A percentile compares a stretch with the other conserved stretches of the same genome.
These are phyloP conservation scores for Pythium apleroticum DNA, from an alignment of 352 stramenopile genomes.

Conservation along the genomic window DNA sequence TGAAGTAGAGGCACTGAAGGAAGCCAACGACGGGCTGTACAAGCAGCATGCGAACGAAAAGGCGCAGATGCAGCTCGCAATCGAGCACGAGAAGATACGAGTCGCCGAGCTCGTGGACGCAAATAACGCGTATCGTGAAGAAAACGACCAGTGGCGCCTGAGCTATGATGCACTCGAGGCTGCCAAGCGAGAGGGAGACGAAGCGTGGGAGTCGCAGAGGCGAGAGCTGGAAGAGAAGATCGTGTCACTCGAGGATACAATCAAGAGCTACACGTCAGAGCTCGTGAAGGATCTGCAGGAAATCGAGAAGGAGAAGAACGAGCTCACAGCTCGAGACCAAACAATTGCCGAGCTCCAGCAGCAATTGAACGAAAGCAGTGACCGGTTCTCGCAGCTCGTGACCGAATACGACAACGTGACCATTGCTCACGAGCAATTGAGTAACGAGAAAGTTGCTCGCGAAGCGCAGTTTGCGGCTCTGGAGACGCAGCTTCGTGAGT, in stretches of 20 bases:
- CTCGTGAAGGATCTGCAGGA: constrained; percentile 50
- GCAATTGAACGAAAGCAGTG: constrained; percentile 55
- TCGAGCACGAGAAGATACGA: constrained; percentile 61
- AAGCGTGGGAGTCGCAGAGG: constrained; percentile 45
- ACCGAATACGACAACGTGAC: constrained; percentile 52
- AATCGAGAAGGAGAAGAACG: constrained; percentile 48
- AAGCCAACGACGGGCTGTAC: constrained; percentile 62
- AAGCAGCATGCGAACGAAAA: constrained; percentile 73
- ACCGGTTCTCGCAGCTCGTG: constrained; percentile 55
- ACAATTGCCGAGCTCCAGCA: constrained; percentile 46
- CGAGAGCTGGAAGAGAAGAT: constrained; percentile 56
- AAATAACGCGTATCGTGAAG: constrained; percentile 46
- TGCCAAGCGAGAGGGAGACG: constrained; percentile 47
- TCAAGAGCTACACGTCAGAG: constrained; percentile 51
- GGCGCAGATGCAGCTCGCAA: constrained; percentile 69
- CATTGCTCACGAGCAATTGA: constrained; percentile 34
- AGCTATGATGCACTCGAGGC: constrained; percentile 62
- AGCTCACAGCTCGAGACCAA: constrained; percentile 33
- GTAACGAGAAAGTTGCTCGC: constrained; percentile 28
- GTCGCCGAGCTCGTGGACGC: constrained; percentile 43
- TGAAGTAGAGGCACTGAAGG: constrained; percentile 49
- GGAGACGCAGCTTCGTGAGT: constrained; percentile 29
- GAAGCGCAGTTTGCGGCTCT: constrained; percentile 31
- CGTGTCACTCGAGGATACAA: constrained; percentile 43
- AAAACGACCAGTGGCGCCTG: constrained; percentile 57